Evolutionary conservation across 176 grass and related monocot species (phyloP).

Genomic region (Urochloa ruziziensis): DNA sequence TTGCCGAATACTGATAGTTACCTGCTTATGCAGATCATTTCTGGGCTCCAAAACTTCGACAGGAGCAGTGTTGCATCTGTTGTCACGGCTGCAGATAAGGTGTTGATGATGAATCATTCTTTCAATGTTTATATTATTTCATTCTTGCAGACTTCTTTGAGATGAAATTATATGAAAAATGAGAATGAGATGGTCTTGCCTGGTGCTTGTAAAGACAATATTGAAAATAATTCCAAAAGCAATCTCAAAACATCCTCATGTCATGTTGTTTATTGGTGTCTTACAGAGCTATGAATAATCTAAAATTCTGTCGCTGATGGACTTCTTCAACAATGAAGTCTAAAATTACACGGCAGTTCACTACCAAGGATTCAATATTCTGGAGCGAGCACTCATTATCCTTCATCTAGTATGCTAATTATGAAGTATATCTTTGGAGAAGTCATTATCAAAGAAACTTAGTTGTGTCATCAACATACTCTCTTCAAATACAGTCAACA

Average conservation of each 20-base stretch:
- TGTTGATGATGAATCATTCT: slow-evolving; percentile 7
- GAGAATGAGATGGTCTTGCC: neutral
- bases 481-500: slow-evolving; percentile 5
- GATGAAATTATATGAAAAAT: neutral
- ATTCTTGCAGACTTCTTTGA: neutral
- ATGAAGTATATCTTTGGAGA: neutral
- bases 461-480: neutral
- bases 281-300: neutral
- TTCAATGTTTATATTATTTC: neutral
- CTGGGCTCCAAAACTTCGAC: slow-evolving; percentile 86
- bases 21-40: slow-evolving; percentile 71
- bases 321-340: slow-evolving; percentile 5
- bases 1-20: neutral
- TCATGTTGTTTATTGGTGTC: neutral
- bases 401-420: neutral
- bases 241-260: neutral
- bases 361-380: neutral
- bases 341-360: slow-evolving; percentile 16
- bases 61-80: slow-evolving; percentile 75
- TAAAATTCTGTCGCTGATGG: slow-evolving; percentile 9
- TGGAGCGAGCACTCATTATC: neutral
- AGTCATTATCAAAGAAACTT: slow-evolving; percentile 27
- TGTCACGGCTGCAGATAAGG: slow-evolving; percentile 92
- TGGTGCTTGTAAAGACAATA: neutral
- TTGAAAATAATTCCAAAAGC: neutral